phyloP scores from a whole-genome alignment of 371 early-diverging fungal species.

The Actinomortierella ambigua region DNA sequence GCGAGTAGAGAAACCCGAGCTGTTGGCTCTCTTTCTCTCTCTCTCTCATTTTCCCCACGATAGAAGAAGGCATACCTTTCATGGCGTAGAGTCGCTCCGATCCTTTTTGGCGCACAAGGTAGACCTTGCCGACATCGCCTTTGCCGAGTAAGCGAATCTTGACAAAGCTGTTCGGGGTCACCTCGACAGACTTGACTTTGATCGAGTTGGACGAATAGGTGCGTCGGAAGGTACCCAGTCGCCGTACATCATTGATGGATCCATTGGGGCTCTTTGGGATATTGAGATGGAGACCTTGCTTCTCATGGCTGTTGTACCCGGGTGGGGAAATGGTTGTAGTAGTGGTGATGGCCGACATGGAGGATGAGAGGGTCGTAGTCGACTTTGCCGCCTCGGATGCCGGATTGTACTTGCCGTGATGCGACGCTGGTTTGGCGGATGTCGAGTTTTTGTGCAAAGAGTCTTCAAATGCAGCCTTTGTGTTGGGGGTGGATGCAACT shows the following conservation, averaged over 20 bases:
- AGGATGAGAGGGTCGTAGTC: constrained; percentile 30
- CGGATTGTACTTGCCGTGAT: constrained; percentile 25
- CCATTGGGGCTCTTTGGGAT: constrained; percentile 30
- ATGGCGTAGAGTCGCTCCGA: constrained; percentile 88
- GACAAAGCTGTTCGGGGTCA: constrained; percentile 83
- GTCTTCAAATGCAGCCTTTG: constrained; percentile 45
- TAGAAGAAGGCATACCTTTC: constrained; percentile 66
- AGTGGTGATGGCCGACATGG: constrained; percentile 27
- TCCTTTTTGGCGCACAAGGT: constrained; percentile 89
- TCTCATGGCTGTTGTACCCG: constrained; percentile 7
- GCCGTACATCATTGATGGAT: constrained; percentile 26
- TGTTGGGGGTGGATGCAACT: constrained; percentile 64
- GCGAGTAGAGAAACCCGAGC: not conserved
- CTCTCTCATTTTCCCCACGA: not conserved
- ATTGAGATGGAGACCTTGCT: constrained; percentile 21
- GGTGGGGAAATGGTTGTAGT: constrained; percentile 20
- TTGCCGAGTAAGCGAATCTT: constrained; percentile 90
- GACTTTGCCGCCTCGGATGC: constrained; percentile 33
- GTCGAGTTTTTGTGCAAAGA: constrained; percentile 24
- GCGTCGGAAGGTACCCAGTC: constrained; percentile 44
- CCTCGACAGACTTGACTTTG: constrained; percentile 76
- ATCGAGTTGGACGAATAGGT: constrained; percentile 84
- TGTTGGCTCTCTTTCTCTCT: not conserved
- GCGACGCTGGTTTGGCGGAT: constrained; percentile 12
- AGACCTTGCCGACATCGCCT: constrained; percentile 97